Evolutionary conservation across 176 grass and related monocot species (phyloP), one percentile per base, ranked within the genome.

Genomic region (Paspalum vaginatum): DNA sequence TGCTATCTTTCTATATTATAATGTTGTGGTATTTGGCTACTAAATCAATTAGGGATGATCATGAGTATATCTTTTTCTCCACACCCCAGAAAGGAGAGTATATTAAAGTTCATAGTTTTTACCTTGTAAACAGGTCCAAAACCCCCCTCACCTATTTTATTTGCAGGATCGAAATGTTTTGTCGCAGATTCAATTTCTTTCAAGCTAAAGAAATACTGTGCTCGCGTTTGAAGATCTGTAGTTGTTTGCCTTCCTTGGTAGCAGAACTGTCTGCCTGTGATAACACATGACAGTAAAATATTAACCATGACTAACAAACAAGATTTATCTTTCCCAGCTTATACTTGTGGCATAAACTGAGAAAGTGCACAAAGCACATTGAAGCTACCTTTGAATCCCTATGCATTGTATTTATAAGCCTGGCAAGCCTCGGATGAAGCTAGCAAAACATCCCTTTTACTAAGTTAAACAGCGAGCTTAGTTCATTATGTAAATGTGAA

Each of bases 51-150:
- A 70, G 0, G 2, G 2, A 0, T 56, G 12, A n/a, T 18, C 15
- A 43, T 69, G 17, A 71, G 22, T 47, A 43, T 18, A 25, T 39
- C 22, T 20, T 26, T 61, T 85, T 65, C n/a, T 44, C 2, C 25
- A 72, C 27, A 18, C 10, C 9, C 40, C 5, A 66, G 42, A 83
- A 62, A 32, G 41, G 40, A 76, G 42, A 56, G 40, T 22, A 65
- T 39, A 68, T 47, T 46, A 27, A 65, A 77, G 53, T 80, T 66
- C 32, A 42, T 59, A 15, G 37, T 73, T 74, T 55, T 88, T 89
- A 94, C 92, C 89, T 91, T 94, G 83, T 91, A 94, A 46, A 94
- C 92, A 61, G 92, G 86, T 85, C 92, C 92, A 84, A 94, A 94
- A 46, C 89, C 92, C 58, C 92, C 92, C 74, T 91, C 89, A 37